Evolutionary conservation across 768 basidiomycete species (phyloP), one percentile per base, ranked within the genome.

Genomic region (Mrakia gelida): DNA sequence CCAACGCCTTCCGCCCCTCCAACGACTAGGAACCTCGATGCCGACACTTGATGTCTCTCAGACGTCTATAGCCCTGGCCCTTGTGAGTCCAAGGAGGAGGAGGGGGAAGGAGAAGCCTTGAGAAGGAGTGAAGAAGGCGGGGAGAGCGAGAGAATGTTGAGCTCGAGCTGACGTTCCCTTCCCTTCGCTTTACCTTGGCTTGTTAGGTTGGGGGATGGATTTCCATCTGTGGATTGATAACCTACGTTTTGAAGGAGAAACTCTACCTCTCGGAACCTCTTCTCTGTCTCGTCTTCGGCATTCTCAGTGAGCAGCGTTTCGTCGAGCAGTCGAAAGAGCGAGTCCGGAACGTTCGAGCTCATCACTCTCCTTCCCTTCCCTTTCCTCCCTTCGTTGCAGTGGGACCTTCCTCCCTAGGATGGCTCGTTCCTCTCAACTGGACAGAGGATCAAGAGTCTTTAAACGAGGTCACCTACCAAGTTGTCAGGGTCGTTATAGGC

Each of bases 401-500:
- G 70, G 85, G 85, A 3, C 85, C 85, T 0, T 76, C 83, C 28
- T 83, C 81, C 1, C 72, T 83, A 3, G 81, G 82, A 49, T 83
- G 85, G 82, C 82, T 87, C 73, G 79, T 81, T 23, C 85, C 85
- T 0, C 72, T 77, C 28, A 70, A 79, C 32, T 87, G 86, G 86
- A 76, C 80, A 4, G 80, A 79, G 8, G 73, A 80, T 43, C 79
- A 79, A 11, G 41, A 76, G 41, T 59, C 78, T 2, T 38, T 59
- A 56, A 32, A 80, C 67, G 68, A 61, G 79, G 28, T 81, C 16
- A 81, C 81, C 2, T 81, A 80, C 34, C 81, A 85, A 76, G 79
- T 85, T 73, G 81, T 82, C 0, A 81, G 85, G 7, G 79, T 86
- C 59, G 83, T 86, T 73, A 85, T 86, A 68, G 85, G 84, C 11